Evolutionary conservation across 768 basidiomycete genomes (phyloP).

Genomic region (Hirschioporus abietinus): DNA sequence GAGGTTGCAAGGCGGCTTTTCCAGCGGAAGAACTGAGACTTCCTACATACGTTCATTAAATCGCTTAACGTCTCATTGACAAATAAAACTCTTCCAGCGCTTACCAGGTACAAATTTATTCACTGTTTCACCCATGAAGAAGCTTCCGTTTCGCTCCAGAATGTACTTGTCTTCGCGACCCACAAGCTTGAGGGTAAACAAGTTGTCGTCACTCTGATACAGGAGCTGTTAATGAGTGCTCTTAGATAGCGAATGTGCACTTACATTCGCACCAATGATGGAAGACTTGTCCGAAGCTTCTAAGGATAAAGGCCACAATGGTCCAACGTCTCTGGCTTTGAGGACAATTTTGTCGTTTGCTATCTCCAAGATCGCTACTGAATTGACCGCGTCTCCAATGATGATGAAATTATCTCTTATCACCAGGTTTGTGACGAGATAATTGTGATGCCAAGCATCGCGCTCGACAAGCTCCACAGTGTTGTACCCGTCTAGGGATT

Average conservation of each 20-base stretch:
- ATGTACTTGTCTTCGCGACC: constrained; percentile 33
- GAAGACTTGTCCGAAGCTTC: constrained; percentile 49
- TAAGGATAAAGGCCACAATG: constrained; percentile 68
- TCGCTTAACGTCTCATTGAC: neutral
- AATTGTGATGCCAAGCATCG: constrained; percentile 76
- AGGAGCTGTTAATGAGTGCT: no score
- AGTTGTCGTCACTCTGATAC: constrained; percentile 55
- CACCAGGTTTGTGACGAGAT: constrained; percentile 65
- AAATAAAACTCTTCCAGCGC: constrained; percentile 8
- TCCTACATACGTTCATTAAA: constrained; percentile 35
- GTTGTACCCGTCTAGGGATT: constrained; percentile 23
- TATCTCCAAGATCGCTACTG: constrained; percentile 64
- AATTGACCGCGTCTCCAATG: constrained; percentile 78
- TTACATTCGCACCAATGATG: constrained; percentile 73
- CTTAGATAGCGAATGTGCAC: constrained; percentile 16
- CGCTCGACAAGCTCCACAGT: constrained; percentile 36
- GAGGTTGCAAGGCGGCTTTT: constrained; percentile 41
- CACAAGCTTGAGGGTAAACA: constrained; percentile 57
- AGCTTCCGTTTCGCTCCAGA: constrained; percentile 64
- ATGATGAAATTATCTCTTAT: constrained; percentile 50
- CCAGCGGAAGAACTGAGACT: constrained; percentile 41
- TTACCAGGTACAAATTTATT: constrained; percentile 69
- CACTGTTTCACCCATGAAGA: constrained; percentile 71
- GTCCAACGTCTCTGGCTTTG: constrained; percentile 68
- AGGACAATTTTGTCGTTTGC: constrained; percentile 38